Base-by-base conservation (phyloP, 1,139 yeast genomes). In the Hyphopichia wangnamkhiaoensis region DNA sequence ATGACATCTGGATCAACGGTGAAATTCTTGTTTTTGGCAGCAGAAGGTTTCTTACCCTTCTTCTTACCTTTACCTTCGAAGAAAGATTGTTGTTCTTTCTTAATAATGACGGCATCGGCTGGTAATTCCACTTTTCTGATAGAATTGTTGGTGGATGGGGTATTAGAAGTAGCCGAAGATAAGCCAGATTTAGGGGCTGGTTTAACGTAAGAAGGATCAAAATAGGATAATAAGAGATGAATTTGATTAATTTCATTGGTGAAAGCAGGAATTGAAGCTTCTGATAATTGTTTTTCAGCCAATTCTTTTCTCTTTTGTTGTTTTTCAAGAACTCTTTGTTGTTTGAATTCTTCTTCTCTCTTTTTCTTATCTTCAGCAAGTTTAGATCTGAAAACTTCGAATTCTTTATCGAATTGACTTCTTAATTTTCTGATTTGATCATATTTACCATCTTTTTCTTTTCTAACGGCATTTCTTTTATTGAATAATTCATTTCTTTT, bases 241-340 rank as follows among this genome's bases (percentile, higher is more conserved):
- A 93, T 87, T 45, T 84, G 72, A 52, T 73, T 75, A 54, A 88
- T 82, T 67, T 89, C 93, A 35, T 68, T 68, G 45, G 84, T 80
- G 69, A 86, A 91, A 29, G 97, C 98, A 33, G 98, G 96, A 54
- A 75, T 72, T 26, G 91, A 85, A 40, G 90, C 90, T 46, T 76
- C 79, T 41, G 76, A 71, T 62, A 82, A 73, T 55, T 78, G 76
- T 48, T 74, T 71, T 56, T 86, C 89, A 49, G 93, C 82, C 58
- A 76, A 74, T 47, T 80, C 80, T 63, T 80, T 74, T 53, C 76
- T 76, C 59, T 75, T 82, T 43, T 76, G 74, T 58, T 76, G 75
- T 63, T 81, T 84, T 60, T 83, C 80, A 50, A 77, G 67, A 48
- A 71, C 63, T 61, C 74, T 68, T 58, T 73, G 66, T 61, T 73